Conservation (phyloP, 805 yeast genomes). For the Cephaloascus albidus region DNA sequence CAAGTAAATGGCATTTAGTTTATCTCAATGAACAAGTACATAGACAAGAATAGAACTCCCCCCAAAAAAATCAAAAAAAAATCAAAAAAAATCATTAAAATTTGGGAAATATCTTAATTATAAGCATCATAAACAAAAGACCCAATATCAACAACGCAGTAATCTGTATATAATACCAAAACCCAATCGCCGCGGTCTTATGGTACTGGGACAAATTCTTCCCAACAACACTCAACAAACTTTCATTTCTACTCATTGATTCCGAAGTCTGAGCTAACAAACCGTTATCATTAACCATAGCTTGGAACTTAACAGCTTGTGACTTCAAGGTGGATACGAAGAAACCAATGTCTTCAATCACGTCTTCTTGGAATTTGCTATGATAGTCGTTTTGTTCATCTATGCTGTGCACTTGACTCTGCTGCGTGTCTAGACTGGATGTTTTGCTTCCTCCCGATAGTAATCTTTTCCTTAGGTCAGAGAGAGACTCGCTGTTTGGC, state of each 20-base stretch:
- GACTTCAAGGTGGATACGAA: constrained; percentile 38
- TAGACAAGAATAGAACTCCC: too few relatives aligned
- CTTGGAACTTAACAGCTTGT: constrained; percentile 33
- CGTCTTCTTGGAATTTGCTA: constrained; percentile 36
- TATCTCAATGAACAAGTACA: too few relatives aligned
- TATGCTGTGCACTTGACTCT: too few relatives aligned
- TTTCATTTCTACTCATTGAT: constrained; percentile 19
- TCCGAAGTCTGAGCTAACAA: constrained; percentile 24
- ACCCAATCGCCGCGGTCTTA: constrained; percentile 21
- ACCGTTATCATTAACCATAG: constrained; percentile 21
- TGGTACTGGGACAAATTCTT: constrained; percentile 23
- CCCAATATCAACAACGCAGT: constrained; percentile 18
- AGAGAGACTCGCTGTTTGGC: background rate
- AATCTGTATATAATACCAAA: constrained; percentile 25
- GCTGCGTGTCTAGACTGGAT: too few relatives aligned
- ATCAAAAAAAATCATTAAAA: too few relatives aligned
- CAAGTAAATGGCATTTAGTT: too few relatives aligned
- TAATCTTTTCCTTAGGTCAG: constrained; percentile 10
- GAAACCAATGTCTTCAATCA: constrained; percentile 36
- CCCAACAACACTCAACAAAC: constrained; percentile 21
- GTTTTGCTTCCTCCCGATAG: constrained; percentile 12
- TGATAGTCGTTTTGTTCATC: constrained; percentile 24
- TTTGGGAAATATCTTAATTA: constrained; percentile 23
- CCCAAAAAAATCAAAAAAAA: too few relatives aligned
- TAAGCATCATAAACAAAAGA: constrained; percentile 17